A percentile compares a stretch with the other conserved stretches of the same genome.
Evolutionary conservation across 768 basidiomycete genomes (phyloP).

Genomic region (Boletus rex-veris): DNA sequence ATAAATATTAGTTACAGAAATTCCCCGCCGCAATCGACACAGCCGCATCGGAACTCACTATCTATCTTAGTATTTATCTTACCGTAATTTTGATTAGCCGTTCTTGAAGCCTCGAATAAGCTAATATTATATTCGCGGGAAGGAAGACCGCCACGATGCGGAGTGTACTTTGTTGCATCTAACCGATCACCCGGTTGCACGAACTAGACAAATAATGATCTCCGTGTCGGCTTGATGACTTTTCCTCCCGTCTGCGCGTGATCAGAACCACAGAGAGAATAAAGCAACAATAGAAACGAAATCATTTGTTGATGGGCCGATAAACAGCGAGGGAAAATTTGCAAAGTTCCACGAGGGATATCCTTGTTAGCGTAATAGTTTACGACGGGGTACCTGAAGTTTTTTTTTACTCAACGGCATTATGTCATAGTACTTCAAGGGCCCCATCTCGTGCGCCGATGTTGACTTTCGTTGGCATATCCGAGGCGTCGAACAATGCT

Average conservation of each 20-base stretch:
- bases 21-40: slow-evolving; percentile 7
- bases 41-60: slow-evolving; percentile 8
- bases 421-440: too few species aligned
- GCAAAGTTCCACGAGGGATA: slow-evolving; percentile 1
- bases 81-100: slow-evolving; percentile 13
- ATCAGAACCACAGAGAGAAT: not conserved
- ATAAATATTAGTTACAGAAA: not conserved
- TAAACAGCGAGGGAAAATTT: slow-evolving; percentile 10
- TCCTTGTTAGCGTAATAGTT: slow-evolving; percentile 14
- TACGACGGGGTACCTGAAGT: slow-evolving; percentile 13
- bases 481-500: too few species aligned
- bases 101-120: slow-evolving; percentile 7
- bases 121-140: slow-evolving; percentile 20
- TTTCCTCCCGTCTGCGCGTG: not conserved
- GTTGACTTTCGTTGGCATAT: too few species aligned
- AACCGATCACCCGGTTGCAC: not conserved
- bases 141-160: not conserved
- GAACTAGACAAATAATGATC: not conserved
- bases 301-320: not conserved
- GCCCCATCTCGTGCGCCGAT: too few species aligned
- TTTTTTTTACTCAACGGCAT: not conserved
- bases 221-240: slow-evolving; percentile 6
- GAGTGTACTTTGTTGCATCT: not conserved
- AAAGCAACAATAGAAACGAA: not conserved
- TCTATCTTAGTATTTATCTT: slow-evolving; percentile 16